A percentile compares a stretch with the other conserved stretches of the same genome.
Conservation (phyloP, 768 basidiomycete species). For the Russula lepida region DNA sequence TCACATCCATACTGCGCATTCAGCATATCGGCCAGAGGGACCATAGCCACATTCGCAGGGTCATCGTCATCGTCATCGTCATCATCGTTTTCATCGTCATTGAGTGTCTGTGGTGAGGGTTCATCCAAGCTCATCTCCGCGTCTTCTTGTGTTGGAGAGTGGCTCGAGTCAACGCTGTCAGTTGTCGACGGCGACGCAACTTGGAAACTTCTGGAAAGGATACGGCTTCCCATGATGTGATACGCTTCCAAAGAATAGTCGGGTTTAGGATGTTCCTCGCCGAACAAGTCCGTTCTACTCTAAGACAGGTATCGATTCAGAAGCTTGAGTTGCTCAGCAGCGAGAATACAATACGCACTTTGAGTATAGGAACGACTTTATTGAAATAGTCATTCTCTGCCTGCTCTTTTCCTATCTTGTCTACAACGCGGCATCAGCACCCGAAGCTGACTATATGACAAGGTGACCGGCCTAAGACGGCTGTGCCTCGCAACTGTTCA, state of each 20-base stretch:
- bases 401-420: conserved; percentile 78
- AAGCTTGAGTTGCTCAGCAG: neutral
- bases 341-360: conserved; percentile 38
- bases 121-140: conserved; percentile 31
- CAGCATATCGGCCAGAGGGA: conserved; percentile 93
- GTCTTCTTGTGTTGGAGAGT: conserved; percentile 23
- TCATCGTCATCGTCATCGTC: conserved; percentile 49
- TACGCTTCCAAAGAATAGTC: conserved; percentile 66
- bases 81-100: conserved; percentile 24
- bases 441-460: neutral
- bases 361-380: conserved; percentile 61
- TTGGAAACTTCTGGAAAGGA: conserved; percentile 87
- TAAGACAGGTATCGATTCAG: conserved; percentile 26
- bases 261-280: conserved; percentile 30
- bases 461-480: conserved; percentile 65
- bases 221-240: conserved; percentile 85
- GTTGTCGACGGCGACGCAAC: conserved; percentile 47
- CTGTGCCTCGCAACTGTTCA: conserved; percentile 68
- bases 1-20: conserved; percentile 82
- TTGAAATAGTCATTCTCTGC: conserved; percentile 66
- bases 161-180: conserved; percentile 30
- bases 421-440: conserved; percentile 32
- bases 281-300: conserved; percentile 68
- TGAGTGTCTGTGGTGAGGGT: conserved; percentile 4
- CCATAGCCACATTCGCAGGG: conserved; percentile 72